Evolutionary conservation across 1,284 basidiomycete species (phyloP).

Genomic region (Omphalotus olearius): DNA sequence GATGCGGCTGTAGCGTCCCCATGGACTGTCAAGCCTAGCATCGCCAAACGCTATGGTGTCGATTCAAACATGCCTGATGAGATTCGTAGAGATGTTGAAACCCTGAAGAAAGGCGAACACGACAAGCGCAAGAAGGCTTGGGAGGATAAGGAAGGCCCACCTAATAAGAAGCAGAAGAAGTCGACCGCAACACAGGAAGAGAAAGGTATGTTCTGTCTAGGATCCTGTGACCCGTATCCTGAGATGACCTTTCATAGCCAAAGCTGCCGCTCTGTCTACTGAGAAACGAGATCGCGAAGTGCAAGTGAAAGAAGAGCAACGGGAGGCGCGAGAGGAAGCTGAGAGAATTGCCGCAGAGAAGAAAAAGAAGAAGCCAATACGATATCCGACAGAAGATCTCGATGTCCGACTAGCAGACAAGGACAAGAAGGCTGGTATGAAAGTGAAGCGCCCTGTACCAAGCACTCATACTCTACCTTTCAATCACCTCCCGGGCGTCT

Average conservation of each 20-base stretch:
- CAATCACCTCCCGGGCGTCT: conserved; percentile 62
- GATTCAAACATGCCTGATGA: conserved; percentile 83
- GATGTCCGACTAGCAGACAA: conserved; percentile 73
- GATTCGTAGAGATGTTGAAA: conserved; percentile 74
- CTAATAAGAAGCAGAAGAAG: conserved; percentile 79
- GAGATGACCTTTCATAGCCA: conserved; percentile 24
- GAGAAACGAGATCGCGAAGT: conserved; percentile 67
- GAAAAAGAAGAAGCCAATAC: conserved; percentile 87
- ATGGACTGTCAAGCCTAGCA: conserved; percentile 87
- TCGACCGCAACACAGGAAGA: conserved; percentile 65
- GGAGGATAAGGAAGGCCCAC: conserved; percentile 79
- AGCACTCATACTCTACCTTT: conserved; percentile 69
- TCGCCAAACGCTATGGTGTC: conserved; percentile 83
- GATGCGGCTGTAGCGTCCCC: conserved; percentile 90
- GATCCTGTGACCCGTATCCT: conserved; percentile 9
- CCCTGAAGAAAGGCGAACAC: conserved; percentile 80
- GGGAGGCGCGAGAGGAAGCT: conserved; percentile 64
- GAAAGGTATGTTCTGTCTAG: conserved; percentile 43
- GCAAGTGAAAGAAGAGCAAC: conserved; percentile 61
- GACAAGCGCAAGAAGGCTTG: conserved; percentile 86
- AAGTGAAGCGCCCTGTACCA: conserved; percentile 65
- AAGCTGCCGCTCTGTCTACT: conserved; percentile 34
- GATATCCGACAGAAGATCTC: conserved; percentile 82
- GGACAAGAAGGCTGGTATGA: conserved; percentile 74
- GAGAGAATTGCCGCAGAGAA: conserved; percentile 69